A percentile compares a stretch with the other conserved stretches of the same genome.
Conservation (phyloP, 345 rosid genomes). For the Erodium maritimum region DNA sequence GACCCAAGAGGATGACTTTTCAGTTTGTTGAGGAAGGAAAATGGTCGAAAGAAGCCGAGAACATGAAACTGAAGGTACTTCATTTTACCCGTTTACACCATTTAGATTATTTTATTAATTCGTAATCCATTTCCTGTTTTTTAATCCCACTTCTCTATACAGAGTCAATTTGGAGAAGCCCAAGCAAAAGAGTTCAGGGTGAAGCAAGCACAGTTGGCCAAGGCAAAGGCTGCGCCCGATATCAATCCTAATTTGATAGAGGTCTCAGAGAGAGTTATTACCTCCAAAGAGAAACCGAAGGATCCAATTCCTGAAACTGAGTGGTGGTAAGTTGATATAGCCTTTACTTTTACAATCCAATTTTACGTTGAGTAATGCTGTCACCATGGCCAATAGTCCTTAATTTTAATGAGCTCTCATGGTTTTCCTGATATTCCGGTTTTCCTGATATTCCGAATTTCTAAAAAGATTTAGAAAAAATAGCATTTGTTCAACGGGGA, state of each 20-base stretch:
- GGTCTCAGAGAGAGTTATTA: constrained; percentile 65
- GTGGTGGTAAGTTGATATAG: constrained; percentile 74
- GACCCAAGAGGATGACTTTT: constrained; percentile 81
- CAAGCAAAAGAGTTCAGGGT: constrained; percentile 80
- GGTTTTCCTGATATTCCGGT: too few relatives aligned
- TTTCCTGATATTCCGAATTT: too few relatives aligned
- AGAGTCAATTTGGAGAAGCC: constrained; percentile 97
- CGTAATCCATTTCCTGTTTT: constrained; percentile 10
- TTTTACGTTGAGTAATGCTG: not conserved
- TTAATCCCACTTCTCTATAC: constrained; percentile 7
- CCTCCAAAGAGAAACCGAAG: constrained; percentile 66
- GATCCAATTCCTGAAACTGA: constrained; percentile 78
- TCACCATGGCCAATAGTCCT: not conserved
- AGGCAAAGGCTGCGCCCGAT: constrained; percentile 68
- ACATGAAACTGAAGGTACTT: constrained; percentile 59
- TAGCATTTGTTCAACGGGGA: not conserved
- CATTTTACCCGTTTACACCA: not conserved
- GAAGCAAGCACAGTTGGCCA: constrained; percentile 86
- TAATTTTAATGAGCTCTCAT: too few relatives aligned
- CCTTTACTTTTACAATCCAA: not conserved
- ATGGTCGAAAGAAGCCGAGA: constrained; percentile 94
- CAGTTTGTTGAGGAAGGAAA: constrained; percentile 98
- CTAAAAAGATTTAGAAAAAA: too few relatives aligned
- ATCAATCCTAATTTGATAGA: constrained; percentile 91
- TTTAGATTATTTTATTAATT: constrained; percentile 1